Conservation (phyloP, 1,139 yeast species). For the Insectozyma bohioensis region DNA sequence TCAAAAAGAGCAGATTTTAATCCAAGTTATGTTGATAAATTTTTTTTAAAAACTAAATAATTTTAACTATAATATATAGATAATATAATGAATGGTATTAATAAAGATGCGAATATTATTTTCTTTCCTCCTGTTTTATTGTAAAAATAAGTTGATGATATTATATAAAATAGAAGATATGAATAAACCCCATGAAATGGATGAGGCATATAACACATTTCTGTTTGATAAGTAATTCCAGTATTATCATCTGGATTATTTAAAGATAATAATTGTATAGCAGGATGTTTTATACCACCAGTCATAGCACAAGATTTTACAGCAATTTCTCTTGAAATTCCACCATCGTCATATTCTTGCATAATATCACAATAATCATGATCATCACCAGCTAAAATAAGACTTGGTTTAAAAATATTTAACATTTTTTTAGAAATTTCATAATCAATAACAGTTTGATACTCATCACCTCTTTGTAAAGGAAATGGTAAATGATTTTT, state of each 20-base stretch:
- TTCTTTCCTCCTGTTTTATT: not conserved
- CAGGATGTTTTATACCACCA: constrained; percentile 83
- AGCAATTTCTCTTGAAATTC: constrained; percentile 68
- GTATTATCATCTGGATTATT: constrained; percentile 42
- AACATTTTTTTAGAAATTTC: constrained; percentile 59
- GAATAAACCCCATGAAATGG: constrained; percentile 42
- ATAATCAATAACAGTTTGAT: constrained; percentile 53
- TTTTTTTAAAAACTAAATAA: constrained; percentile 30
- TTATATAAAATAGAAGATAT: constrained; percentile 6
- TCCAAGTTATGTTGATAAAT: constrained; percentile 52
- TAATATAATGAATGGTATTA: constrained; percentile 10
- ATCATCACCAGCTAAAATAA: constrained; percentile 90
- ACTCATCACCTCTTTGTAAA: constrained; percentile 62
- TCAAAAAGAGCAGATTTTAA: constrained; percentile 70
- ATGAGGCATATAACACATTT: constrained; percentile 69
- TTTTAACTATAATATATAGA: constrained; percentile 12
- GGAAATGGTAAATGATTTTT: constrained; percentile 56
- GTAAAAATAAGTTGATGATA: constrained; percentile 2
- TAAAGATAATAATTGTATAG: constrained; percentile 77
- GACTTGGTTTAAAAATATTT: constrained; percentile 55
- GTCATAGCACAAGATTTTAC: constrained; percentile 92
- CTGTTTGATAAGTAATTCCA: constrained; percentile 35
- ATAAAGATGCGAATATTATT: not conserved
- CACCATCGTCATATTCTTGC: constrained; percentile 46
- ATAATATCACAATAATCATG: constrained; percentile 88